Base-by-base conservation (phyloP, 495 filamentous ascomycete species). In the Annulohypoxylon stygium region DNA sequence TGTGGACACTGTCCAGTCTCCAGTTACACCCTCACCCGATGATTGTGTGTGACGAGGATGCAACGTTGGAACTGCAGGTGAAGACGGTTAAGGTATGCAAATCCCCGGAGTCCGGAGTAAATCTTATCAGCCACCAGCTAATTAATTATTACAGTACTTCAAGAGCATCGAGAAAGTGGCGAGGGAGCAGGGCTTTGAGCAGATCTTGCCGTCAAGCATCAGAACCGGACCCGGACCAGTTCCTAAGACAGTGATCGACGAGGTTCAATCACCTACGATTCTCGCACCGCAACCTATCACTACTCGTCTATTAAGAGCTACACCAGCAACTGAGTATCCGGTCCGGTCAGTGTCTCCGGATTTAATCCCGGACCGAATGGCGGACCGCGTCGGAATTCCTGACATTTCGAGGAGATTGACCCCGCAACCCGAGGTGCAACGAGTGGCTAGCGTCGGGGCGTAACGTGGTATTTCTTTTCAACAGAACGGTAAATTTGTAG, bases 21-120 rank as follows among this genome's bases (percentile, higher is more conserved):
- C 93, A 97, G 79, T 75, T 95, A 70, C 93, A 95, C 76, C 91
- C 88, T 4, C 90, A 94, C 75, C 88, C 92, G 18, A 86, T 95
- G 84, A 87, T 95, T 37, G 92, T 95, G 3, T 93, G 92, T 51
- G 93, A 97, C 72, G 92, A 94, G 63, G 93, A 97, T 75, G 93
- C 93, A 8, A 95, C 93, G 0, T 83, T 93, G 4, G 93, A 97
- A 76, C 81, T 97, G 68, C 88, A 91, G 79, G 93, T 95, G 54
- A 95, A 95, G 86, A 95, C 93, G 0, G 93, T 95, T 58, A 93
- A 92, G 84, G 89, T 90, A 78, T 64, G 62, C 30, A 51, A 20
- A 30, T 63, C n/a, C 47, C 10, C 3, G 8, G 20, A 30, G 0
- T 51, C 8, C 4, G 8, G 20, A 30, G 0, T 51, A 18, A 50